Conservation (phyloP, 2,329 filamentous ascomycete genomes). For the Whalleya microplaca region DNA sequence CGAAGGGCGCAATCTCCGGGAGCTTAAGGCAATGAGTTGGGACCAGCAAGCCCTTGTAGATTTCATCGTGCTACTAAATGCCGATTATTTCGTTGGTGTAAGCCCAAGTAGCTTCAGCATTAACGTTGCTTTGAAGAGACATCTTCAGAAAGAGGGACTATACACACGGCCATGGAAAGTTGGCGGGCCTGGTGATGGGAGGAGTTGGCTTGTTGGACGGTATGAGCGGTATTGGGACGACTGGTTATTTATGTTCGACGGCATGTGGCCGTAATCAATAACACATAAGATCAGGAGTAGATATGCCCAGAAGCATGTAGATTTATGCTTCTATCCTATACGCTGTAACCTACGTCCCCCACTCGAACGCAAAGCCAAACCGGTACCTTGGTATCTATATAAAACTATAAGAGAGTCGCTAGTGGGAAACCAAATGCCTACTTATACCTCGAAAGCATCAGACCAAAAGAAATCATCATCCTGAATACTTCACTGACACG, state of each 20-base stretch:
- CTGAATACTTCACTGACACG: too few relatives aligned
- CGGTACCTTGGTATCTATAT: too few relatives aligned
- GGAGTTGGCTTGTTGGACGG: constrained; percentile 46
- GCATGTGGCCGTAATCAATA: constrained; percentile 42
- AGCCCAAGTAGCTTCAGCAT: constrained; percentile 53
- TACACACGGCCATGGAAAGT: constrained; percentile 47
- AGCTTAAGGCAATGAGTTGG: constrained; percentile 43
- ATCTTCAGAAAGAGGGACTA: constrained; percentile 43
- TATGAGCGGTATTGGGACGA: constrained; percentile 51
- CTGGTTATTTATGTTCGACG: constrained; percentile 53
- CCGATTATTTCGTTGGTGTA: constrained; percentile 47
- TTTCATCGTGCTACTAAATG: constrained; percentile 42
- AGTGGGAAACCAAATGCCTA: too few relatives aligned
- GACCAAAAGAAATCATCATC: too few relatives aligned
- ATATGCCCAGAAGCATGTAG: too few relatives aligned
- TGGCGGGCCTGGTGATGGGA: constrained; percentile 43
- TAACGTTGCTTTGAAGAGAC: constrained; percentile 49
- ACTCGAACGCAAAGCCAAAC: too few relatives aligned
- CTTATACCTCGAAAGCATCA: too few relatives aligned
- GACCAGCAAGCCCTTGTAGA: constrained; percentile 50
- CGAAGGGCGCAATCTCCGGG: constrained; percentile 26
- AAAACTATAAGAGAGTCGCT: too few relatives aligned
- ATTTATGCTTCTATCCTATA: too few relatives aligned
- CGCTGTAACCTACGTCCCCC: too few relatives aligned
- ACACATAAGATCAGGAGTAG: too few relatives aligned